Conservation (phyloP, 1,139 yeast species). For the Nematodospora anomalae region DNA sequence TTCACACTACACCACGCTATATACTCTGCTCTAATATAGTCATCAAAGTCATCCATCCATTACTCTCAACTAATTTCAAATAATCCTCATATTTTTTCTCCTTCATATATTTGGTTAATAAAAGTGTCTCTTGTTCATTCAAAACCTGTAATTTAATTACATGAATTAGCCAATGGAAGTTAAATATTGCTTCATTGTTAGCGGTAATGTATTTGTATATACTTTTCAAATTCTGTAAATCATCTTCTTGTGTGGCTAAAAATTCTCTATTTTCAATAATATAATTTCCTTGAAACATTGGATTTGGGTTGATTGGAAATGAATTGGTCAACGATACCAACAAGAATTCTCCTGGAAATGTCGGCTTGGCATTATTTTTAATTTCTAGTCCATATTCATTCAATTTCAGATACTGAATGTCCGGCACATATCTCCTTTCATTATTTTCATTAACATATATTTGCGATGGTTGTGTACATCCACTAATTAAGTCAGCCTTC, state of each 20-base stretch:
- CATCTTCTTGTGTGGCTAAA: conserved; percentile 48
- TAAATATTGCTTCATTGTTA: conserved; percentile 41
- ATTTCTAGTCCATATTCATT: conserved; percentile 90
- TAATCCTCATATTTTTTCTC: conserved; percentile 44
- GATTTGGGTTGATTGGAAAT: conserved; percentile 68
- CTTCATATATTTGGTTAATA: conserved; percentile 46
- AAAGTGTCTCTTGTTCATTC: conserved; percentile 48
- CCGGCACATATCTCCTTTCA: conserved; percentile 84
- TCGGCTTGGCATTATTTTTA: conserved; percentile 88
- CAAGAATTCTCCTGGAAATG: conserved; percentile 92
- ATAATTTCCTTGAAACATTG: conserved; percentile 51
- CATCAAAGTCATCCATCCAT: conserved; percentile 76
- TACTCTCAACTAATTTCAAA: conserved; percentile 55
- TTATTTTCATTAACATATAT: conserved; percentile 76
- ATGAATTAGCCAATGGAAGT: conserved; percentile 74
- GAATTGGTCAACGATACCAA: conserved; percentile 91
- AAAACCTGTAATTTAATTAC: conserved; percentile 54
- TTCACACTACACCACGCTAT: conserved; percentile 13
- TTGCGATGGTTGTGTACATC: conserved; percentile 89
- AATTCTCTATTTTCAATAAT: conserved; percentile 79
- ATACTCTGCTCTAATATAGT: conserved; percentile 52
- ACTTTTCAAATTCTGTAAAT: conserved; percentile 57
- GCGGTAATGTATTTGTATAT: conserved; percentile 45
- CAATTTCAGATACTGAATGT: conserved; percentile 77
- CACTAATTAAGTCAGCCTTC: conserved; percentile 79